Conservation (phyloP, 192 early-diverging fungal genomes). For the Coemansia sp. region DNA sequence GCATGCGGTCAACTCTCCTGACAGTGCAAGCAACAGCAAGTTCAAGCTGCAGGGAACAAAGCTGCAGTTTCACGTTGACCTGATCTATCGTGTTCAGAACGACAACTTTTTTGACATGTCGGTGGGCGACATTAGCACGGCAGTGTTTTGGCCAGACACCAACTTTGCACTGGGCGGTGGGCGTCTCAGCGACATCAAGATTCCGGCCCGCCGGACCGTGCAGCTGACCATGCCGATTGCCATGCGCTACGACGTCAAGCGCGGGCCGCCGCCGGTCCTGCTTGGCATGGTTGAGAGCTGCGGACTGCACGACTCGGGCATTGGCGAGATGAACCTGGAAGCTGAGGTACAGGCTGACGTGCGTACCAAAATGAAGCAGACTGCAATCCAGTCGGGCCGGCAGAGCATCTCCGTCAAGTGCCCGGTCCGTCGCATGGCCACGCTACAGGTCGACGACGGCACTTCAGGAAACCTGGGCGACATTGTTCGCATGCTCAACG, state of each 20-base stretch:
- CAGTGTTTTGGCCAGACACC: constrained; percentile 51
- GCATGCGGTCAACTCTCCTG: constrained; percentile 34
- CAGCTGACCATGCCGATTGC: constrained; percentile 48
- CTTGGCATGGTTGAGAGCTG: constrained; percentile 54
- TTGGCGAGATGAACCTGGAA: constrained; percentile 50
- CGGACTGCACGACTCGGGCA: constrained; percentile 43
- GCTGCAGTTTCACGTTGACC: constrained; percentile 50
- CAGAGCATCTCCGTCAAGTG: constrained; percentile 46
- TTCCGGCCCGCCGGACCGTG: constrained; percentile 37
- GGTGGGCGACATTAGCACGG: constrained; percentile 48
- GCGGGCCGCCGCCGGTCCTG: constrained; percentile 46
- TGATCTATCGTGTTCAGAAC: constrained; percentile 50
- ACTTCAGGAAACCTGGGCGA: constrained; percentile 46
- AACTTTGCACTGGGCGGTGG: constrained; percentile 54
- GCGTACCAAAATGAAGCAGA: constrained; percentile 47
- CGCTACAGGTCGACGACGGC: constrained; percentile 48
- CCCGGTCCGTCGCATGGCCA: constrained; percentile 47
- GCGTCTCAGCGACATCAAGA: constrained; percentile 38
- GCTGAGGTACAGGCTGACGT: constrained; percentile 47
- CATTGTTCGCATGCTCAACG: constrained; percentile 46
- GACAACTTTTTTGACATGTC: constrained; percentile 49
- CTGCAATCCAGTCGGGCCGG: constrained; percentile 37
- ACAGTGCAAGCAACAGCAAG: constrained; percentile 11
- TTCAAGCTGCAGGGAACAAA: constrained; percentile 50
- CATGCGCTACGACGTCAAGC: constrained; percentile 50